A percentile compares a stretch with the other conserved stretches of the same genome.
Conservation (phyloP, 495 filamentous ascomycete species). For the Neurospora sp. region DNA sequence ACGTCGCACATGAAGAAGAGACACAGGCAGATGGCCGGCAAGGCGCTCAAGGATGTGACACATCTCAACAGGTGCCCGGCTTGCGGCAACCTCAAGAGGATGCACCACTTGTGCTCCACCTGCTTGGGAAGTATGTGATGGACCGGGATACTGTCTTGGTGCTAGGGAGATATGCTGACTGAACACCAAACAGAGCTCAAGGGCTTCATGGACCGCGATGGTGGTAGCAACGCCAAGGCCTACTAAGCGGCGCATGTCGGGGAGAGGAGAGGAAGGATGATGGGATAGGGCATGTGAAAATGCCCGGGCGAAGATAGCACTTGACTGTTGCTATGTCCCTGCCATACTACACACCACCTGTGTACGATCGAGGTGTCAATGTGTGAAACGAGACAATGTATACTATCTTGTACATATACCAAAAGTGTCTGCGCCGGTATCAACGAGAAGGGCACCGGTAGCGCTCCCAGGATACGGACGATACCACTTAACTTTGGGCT, state of each 20-base stretch:
- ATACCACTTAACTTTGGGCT: not conserved
- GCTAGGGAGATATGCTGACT: conserved; percentile 2
- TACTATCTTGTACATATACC: not conserved
- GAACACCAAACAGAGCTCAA: conserved; percentile 21
- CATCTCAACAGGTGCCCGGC: conserved; percentile 75
- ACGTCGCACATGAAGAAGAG: conserved; percentile 95
- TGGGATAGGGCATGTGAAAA: not conserved
- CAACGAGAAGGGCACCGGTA: not conserved
- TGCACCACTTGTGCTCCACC: conserved; percentile 76
- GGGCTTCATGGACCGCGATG: conserved; percentile 20
- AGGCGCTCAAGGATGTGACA: conserved; percentile 82
- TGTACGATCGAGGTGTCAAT: not conserved
- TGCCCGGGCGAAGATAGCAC: not conserved
- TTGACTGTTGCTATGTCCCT: not conserved
- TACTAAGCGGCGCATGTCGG: not conserved
- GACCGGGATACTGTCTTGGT: not conserved
- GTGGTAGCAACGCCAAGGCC: conserved; percentile 1
- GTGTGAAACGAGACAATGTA: not conserved
- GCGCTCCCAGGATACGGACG: not conserved
- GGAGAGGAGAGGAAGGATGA: not conserved
- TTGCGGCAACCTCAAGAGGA: conserved; percentile 77
- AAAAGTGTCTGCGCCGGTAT: not conserved
- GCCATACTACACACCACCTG: not conserved
- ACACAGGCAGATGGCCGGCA: conserved; percentile 85
- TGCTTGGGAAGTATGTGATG: conserved; percentile 43